Conservation (phyloP, 495 filamentous ascomycete species). For the Endocarpon pusillum region DNA sequence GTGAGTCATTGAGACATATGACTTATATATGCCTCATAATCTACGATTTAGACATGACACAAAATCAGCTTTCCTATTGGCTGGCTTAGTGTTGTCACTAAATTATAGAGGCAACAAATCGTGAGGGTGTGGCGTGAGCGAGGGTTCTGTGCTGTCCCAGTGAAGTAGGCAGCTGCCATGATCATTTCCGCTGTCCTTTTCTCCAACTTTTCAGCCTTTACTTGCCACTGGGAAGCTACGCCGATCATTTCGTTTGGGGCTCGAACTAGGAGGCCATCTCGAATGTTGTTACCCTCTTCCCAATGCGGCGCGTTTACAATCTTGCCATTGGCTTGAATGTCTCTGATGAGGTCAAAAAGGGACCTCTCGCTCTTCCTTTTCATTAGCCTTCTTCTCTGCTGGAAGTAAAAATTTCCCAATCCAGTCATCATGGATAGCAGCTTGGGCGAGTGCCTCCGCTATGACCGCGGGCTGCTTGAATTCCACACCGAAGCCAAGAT, state of each 20-base stretch:
- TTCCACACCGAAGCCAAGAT: slow-evolving; percentile 70
- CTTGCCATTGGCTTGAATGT: slow-evolving; percentile 35
- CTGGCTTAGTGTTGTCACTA: no score
- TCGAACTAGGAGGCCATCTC: slow-evolving; percentile 45
- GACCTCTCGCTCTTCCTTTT: slow-evolving; percentile 22
- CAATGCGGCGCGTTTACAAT: slow-evolving; percentile 30
- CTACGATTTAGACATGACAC: no score
- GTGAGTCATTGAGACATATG: no score
- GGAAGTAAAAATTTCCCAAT: slow-evolving; percentile 30
- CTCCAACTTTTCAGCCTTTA: slow-evolving; percentile 44
- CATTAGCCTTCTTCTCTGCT: slow-evolving; percentile 33
- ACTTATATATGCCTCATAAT: no score
- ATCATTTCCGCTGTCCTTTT: slow-evolving; percentile 62
- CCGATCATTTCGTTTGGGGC: slow-evolving; percentile 45
- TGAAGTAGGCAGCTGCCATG: slow-evolving; percentile 45
- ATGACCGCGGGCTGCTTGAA: slow-evolving; percentile 67
- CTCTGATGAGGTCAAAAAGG: slow-evolving; percentile 40
- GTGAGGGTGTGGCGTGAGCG: no score
- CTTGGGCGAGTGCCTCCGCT: slow-evolving; percentile 63
- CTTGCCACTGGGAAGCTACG: slow-evolving; percentile 39
- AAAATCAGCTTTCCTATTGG: no score
- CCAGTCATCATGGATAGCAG: slow-evolving; percentile 42
- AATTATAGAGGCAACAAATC: no score
- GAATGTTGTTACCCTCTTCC: slow-evolving; percentile 43
- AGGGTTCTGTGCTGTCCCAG: slow-evolving; percentile 40